These are phyloP conservation scores for Stenocarpella maydis DNA, from an alignment of 2,329 filamentous ascomycete species.

Conservation along the genomic window DNA sequence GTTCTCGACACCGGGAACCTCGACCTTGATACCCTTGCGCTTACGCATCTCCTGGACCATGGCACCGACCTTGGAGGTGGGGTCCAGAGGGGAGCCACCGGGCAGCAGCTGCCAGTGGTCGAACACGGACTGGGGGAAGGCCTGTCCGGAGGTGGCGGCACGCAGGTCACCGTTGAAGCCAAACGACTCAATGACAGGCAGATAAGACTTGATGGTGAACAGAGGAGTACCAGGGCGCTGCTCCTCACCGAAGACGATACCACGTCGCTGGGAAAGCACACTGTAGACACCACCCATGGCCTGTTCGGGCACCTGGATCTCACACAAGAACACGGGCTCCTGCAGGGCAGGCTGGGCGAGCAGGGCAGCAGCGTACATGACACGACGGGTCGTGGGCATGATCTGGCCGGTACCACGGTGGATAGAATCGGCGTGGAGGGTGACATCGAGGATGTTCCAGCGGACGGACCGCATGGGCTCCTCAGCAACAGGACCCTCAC, in stretches of 20 bases:
- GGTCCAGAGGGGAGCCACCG: constrained; percentile 90
- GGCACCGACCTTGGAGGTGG: constrained; percentile 80
- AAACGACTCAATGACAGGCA: constrained; percentile 52
- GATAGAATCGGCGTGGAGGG: constrained; percentile 98
- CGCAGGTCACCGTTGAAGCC: constrained; percentile 99
- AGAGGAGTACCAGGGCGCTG: constrained; percentile 98
- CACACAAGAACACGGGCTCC: constrained; percentile 98
- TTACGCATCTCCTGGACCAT: constrained; percentile 92
- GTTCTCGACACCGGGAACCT: constrained; percentile 93
- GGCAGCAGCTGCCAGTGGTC: constrained; percentile 98
- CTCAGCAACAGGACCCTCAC: constrained; percentile 96
- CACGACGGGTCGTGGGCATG: constrained; percentile 97
- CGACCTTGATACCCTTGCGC: constrained; percentile 99
- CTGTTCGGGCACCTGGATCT: constrained; percentile 98
- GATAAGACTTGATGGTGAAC: constrained; percentile 80
- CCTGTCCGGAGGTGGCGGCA: constrained; percentile 91
- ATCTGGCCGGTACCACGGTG: constrained; percentile 99
- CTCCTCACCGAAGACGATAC: constrained; percentile 98
- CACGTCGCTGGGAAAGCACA: constrained; percentile 96
- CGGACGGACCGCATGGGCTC: constrained; percentile 97
- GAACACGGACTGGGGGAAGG: constrained; percentile 98
- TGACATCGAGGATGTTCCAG: constrained; percentile 99
- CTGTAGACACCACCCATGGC: constrained; percentile 99
- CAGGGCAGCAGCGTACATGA: constrained; percentile 91
- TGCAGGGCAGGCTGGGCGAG: constrained; percentile 90